phyloP scores from a whole-genome alignment of 148 eudicot species.

The Chenopodium album region DNA sequence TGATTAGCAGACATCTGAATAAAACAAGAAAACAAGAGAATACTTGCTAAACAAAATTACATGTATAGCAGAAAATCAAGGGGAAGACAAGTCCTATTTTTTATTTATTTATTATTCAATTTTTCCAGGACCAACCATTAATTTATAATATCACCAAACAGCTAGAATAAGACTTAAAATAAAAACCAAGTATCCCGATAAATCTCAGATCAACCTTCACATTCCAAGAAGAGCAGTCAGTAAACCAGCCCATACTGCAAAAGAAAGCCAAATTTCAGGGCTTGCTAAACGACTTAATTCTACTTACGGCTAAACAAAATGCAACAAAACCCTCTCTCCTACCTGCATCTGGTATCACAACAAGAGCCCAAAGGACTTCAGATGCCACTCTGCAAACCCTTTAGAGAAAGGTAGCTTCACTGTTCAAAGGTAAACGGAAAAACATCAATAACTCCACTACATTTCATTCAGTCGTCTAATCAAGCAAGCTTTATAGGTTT shows the following conservation, averaged over 20 bases:
- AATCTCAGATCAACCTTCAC: neutral
- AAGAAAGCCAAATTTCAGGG: conserved; percentile 26
- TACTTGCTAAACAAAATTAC: too few relatives aligned
- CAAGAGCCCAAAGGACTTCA: conserved; percentile 1
- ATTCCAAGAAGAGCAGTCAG: conserved; percentile 9
- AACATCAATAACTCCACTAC: neutral
- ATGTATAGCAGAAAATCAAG: too few relatives aligned
- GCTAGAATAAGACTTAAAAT: too few relatives aligned
- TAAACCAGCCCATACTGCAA: conserved; percentile 13
- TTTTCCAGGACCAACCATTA: too few relatives aligned
- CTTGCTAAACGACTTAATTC: neutral
- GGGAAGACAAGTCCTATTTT: too few relatives aligned
- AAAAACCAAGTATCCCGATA: neutral
- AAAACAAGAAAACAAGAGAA: too few relatives aligned
- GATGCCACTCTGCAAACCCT: conserved; percentile 10
- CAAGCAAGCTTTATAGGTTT: neutral
- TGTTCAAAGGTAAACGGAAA: conserved; percentile 16
- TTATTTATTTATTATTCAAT: too few relatives aligned
- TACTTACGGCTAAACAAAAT: neutral
- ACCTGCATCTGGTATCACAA: conserved; percentile 12
- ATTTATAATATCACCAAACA: too few relatives aligned
- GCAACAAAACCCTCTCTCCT: conserved; percentile 6
- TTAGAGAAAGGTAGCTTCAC: conserved; percentile 9
- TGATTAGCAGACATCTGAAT: too few relatives aligned
- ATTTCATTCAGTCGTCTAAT: neutral